Evolutionary conservation across 2,329 filamentous ascomycete genomes (phyloP).

Genomic region (Penicillium griseofulvum): DNA sequence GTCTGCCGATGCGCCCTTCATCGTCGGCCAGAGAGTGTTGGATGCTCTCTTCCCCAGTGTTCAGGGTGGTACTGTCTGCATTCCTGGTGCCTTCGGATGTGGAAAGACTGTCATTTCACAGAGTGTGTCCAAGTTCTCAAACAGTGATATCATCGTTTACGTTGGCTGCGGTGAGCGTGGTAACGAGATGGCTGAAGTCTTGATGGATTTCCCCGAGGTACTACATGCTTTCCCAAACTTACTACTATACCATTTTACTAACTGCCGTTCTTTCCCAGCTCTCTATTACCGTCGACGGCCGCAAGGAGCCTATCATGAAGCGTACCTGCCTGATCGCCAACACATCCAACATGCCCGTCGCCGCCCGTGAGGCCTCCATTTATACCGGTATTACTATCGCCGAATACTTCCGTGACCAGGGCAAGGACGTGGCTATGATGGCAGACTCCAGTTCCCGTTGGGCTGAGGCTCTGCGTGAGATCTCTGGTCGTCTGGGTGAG

Average conservation of each 20-base stretch:
- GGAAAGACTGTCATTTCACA: constrained; percentile 99
- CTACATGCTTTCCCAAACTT: neutral
- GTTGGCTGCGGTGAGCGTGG: constrained; percentile 92
- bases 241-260: constrained; percentile 9
- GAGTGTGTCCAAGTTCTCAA: constrained; percentile 98
- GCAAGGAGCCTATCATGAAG: constrained; percentile 99
- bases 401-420: constrained; percentile 96
- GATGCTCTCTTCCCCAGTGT: constrained; percentile 96
- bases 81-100: constrained; percentile 96
- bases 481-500: constrained; percentile 97
- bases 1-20: constrained; percentile 82
- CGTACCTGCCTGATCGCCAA: constrained; percentile 97
- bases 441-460: constrained; percentile 96
- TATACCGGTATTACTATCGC: constrained; percentile 95
- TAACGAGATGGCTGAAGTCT: constrained; percentile 99
- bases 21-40: constrained; percentile 94
- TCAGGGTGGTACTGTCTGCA: constrained; percentile 95
- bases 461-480: constrained; percentile 97
- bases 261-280: constrained; percentile 52
- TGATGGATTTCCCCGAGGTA: constrained; percentile 97
- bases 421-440: constrained; percentile 99
- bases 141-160: constrained; percentile 98
- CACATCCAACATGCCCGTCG: constrained; percentile 99
- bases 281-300: constrained; percentile 87
- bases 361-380: constrained; percentile 96